Evolutionary conservation across 805 yeast genomes (phyloP).

Genomic region (Gaillardinia entomophila): DNA sequence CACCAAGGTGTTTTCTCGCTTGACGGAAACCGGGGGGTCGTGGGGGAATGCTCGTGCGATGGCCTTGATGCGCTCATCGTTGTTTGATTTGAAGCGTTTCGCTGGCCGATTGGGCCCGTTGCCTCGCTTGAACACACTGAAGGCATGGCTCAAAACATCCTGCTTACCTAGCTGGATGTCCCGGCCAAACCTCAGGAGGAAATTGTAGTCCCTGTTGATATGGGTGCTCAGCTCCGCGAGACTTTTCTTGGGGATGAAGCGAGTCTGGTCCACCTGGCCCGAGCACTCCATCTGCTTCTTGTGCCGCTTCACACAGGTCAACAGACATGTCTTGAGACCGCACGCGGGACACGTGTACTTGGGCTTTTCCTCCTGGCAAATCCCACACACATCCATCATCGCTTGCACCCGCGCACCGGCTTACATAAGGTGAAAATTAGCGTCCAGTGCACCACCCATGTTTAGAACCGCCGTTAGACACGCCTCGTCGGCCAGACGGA

Average conservation of each 20-base stretch:
- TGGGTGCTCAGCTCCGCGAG: conserved; percentile 36
- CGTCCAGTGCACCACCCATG: background rate
- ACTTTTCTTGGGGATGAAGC: conserved; percentile 45
- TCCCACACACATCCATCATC: conserved; percentile 21
- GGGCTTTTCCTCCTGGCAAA: conserved; percentile 30
- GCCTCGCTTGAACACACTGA: conserved; percentile 34
- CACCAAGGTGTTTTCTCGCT: conserved; percentile 63
- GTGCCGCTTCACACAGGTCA: conserved; percentile 67
- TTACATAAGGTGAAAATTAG: background rate
- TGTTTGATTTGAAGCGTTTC: conserved; percentile 12
- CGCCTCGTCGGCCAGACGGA: conserved; percentile 6
- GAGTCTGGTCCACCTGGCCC: conserved; percentile 59
- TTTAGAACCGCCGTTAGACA: conserved; percentile 7
- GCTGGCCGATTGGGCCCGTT: conserved; percentile 6
- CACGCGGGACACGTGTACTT: conserved; percentile 86
- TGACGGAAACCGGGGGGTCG: conserved; percentile 21
- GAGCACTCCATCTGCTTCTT: conserved; percentile 57
- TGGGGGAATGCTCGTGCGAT: conserved; percentile 20
- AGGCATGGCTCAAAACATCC: conserved; percentile 40
- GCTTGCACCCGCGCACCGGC: background rate
- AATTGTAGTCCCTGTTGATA: conserved; percentile 81
- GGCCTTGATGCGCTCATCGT: conserved; percentile 18
- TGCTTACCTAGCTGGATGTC: conserved; percentile 50
- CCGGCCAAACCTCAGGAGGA: conserved; percentile 56
- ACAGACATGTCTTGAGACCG: conserved; percentile 56